Evolutionary conservation across 169 alveolate genomes (phyloP).

Genomic region (Plasmodium reichenowi): DNA sequence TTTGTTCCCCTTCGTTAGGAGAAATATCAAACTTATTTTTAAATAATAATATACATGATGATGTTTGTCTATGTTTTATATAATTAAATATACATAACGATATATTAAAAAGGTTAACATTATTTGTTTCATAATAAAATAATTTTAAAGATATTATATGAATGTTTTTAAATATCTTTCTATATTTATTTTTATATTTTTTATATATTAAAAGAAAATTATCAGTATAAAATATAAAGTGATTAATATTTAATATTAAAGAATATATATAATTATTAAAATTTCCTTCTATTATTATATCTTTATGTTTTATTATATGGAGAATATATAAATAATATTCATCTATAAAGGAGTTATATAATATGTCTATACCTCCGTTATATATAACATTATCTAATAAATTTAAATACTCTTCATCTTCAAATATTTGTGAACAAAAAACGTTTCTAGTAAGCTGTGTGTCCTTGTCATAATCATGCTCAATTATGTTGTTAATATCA

Average conservation of each 20-base stretch:
- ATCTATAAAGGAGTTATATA: conserved; percentile 21
- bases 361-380: conserved; percentile 20
- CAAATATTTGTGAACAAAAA: background rate
- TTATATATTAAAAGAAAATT: background rate
- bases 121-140: conserved; percentile 7
- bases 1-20: background rate
- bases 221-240: conserved; percentile 23
- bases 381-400: conserved; percentile 15
- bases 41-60: background rate
- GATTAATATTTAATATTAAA: conserved; percentile 12
- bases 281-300: conserved; percentile 23
- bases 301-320: conserved; percentile 26
- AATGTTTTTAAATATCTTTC: conserved; percentile 16
- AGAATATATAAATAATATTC: conserved; percentile 29
- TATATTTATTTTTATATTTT: conserved; percentile 5
- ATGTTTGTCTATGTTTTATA: conserved; percentile 9
- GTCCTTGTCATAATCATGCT: too few relatives aligned
- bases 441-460: background rate
- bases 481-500: background rate
- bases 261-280: conserved; percentile 22
- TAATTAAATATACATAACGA: conserved; percentile 26
- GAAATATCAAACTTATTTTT: background rate
- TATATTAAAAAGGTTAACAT: conserved; percentile 1
- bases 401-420: background rate
- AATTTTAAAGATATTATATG: conserved; percentile 15